Evolutionary conservation across 1,284 basidiomycete genomes (phyloP).

Genomic region (Papiliotrema laurentii): DNA sequence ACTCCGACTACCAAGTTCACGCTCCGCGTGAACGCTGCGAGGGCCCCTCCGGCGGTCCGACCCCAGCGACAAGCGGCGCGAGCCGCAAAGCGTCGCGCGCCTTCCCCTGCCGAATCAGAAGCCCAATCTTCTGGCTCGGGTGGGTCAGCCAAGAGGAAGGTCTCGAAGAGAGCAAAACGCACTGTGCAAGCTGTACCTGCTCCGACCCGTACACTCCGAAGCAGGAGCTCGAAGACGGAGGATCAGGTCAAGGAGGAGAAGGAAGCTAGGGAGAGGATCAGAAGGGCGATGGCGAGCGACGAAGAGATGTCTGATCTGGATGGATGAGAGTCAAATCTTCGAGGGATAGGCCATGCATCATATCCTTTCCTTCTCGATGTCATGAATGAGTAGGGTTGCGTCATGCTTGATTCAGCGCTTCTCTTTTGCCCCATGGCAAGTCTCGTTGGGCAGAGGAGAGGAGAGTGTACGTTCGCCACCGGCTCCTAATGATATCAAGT

Average conservation of each 20-base stretch:
- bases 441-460: too few species aligned
- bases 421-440: too few species aligned
- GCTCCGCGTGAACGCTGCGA: too few species aligned
- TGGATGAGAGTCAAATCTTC: not conserved
- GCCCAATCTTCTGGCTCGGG: slow-evolving; percentile 1
- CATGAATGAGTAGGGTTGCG: not conserved
- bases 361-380: too few species aligned
- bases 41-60: not conserved
- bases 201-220: slow-evolving; percentile 22
- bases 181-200: slow-evolving; percentile 1
- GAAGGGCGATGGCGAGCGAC: slow-evolving; percentile 23
- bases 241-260: slow-evolving; percentile 23
- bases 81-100: not conserved
- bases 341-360: not conserved
- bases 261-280: slow-evolving; percentile 19
- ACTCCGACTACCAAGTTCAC: too few species aligned
- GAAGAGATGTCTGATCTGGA: slow-evolving; percentile 7
- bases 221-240: slow-evolving; percentile 23
- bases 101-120: not conserved
- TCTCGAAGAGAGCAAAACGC: too few species aligned
- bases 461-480: too few species aligned
- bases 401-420: not conserved
- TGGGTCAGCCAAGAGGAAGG: too few species aligned
- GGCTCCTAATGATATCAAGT: too few species aligned
- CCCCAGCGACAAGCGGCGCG: not conserved